These are phyloP conservation scores for Bruguiera parviflora DNA, from an alignment of 345 rosid genomes.

Conservation along the genomic window DNA sequence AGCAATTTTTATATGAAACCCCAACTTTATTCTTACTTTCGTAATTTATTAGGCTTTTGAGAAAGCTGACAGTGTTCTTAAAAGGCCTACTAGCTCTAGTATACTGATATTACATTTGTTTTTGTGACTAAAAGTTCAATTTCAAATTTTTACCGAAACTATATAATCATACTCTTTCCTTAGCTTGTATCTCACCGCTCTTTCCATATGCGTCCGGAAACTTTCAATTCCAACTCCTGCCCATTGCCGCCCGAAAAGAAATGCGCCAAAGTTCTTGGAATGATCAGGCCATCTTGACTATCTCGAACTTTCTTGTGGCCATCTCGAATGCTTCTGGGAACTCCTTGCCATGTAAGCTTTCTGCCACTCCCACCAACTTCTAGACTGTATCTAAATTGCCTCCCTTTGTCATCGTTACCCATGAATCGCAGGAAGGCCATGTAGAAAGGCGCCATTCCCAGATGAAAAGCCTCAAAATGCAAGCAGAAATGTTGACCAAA, in stretches of 20 bases:
- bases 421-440: slow-evolving; percentile 60
- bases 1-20: too few relatives aligned
- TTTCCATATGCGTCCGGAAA: slow-evolving; percentile 52
- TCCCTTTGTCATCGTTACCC: slow-evolving; percentile 50
- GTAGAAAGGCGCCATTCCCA: slow-evolving; percentile 52
- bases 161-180: too few relatives aligned
- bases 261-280: slow-evolving; percentile 48
- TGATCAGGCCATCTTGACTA: slow-evolving; percentile 52
- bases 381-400: slow-evolving; percentile 48
- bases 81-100: neutral
- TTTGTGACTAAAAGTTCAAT: too few relatives aligned
- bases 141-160: too few relatives aligned
- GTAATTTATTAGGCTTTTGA: too few relatives aligned
- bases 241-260: slow-evolving; percentile 53
- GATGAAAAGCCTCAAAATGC: slow-evolving; percentile 59
- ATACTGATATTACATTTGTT: too few relatives aligned
- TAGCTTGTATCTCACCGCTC: slow-evolving; percentile 23
- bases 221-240: slow-evolving; percentile 46
- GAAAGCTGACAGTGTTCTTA: neutral
- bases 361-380: slow-evolving; percentile 56
- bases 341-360: slow-evolving; percentile 53
- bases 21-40: too few relatives aligned
- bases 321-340: slow-evolving; percentile 54
- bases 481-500: slow-evolving; percentile 52
- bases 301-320: slow-evolving; percentile 54